Evolutionary conservation across 805 yeast genomes (phyloP).

Genomic region (Torulaspora maleeae): DNA sequence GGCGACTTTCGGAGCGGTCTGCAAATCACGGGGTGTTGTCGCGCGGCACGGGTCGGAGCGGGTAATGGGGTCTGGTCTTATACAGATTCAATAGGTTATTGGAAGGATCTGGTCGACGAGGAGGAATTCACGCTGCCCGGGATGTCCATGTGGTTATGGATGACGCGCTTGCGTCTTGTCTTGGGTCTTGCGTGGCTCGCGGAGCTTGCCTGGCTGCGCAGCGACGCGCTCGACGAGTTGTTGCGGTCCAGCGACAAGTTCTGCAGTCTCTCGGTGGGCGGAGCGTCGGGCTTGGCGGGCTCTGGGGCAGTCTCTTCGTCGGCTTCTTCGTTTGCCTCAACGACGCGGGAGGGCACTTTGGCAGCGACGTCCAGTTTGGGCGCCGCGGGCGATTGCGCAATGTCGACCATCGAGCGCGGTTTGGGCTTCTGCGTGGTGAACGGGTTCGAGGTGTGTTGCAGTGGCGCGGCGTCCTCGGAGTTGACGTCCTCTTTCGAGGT

Average conservation of each 20-base stretch:
- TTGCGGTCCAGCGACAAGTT: slow-evolving; percentile 5
- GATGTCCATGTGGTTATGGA: slow-evolving; percentile 21
- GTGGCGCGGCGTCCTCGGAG: not conserved
- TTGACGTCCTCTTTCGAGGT: slow-evolving; percentile 15
- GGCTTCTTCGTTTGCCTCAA: slow-evolving; percentile 7
- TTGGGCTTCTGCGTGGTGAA: slow-evolving; percentile 5
- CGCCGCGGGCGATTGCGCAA: slow-evolving; percentile 18
- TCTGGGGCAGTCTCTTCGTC: not conserved
- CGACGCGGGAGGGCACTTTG: slow-evolving; percentile 12
- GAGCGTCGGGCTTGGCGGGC: not conserved
- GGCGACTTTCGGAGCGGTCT: not conserved
- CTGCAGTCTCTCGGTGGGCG: not conserved
- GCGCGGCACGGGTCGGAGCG: not conserved
- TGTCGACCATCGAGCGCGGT: slow-evolving; percentile 28
- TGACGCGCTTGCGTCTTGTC: slow-evolving; percentile 11
- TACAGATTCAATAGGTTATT: not conserved
- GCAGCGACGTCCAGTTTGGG: slow-evolving; percentile 4
- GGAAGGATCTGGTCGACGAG: slow-evolving; percentile 18
- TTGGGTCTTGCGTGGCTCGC: slow-evolving; percentile 1
- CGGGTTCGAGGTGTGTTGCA: slow-evolving; percentile 11
- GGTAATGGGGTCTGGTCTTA: not conserved
- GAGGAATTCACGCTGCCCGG: slow-evolving; percentile 15
- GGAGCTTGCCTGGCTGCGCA: slow-evolving; percentile 12
- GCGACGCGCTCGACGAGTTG: slow-evolving; percentile 18
- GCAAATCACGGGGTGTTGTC: not conserved